Conservation (phyloP, 2,329 filamentous ascomycete species). For the Lecanicillium sp. region DNA sequence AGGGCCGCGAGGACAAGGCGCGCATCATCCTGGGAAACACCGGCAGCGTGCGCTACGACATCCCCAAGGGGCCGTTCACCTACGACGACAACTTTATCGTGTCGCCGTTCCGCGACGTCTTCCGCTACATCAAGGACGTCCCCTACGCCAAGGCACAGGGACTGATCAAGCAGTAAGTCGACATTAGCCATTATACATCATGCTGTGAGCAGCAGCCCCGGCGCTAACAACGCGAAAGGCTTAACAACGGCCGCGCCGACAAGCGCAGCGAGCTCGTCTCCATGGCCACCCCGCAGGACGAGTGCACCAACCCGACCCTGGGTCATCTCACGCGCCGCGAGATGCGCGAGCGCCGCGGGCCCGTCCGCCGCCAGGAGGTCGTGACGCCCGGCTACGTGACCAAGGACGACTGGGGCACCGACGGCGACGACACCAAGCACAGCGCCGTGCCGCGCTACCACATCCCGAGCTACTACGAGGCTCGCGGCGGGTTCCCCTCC, state of each 20-base stretch:
- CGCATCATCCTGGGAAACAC: slow-evolving; percentile 57
- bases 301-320: slow-evolving; percentile 42
- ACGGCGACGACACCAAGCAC: slow-evolving; percentile 51
- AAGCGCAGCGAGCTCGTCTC: slow-evolving; percentile 31
- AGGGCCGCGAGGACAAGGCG: slow-evolving; percentile 41
- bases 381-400: slow-evolving; percentile 48
- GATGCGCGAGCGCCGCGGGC: slow-evolving; percentile 26
- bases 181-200: too few species aligned
- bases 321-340: slow-evolving; percentile 20
- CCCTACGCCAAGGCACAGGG: slow-evolving; percentile 38
- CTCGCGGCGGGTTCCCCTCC: slow-evolving; percentile 40
- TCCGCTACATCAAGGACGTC: slow-evolving; percentile 48
- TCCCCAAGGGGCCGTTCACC: slow-evolving; percentile 58
- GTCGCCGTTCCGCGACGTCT: slow-evolving; percentile 47
- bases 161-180: slow-evolving; percentile 24
- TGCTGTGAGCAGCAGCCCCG: too few species aligned
- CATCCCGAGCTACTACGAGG: slow-evolving; percentile 45
- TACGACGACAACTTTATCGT: slow-evolving; percentile 47
- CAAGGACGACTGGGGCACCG: slow-evolving; percentile 49
- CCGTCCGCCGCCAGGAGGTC: slow-evolving; percentile 43
- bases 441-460: slow-evolving; percentile 38
- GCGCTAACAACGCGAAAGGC: slow-evolving; percentile 21
- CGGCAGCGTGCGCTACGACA: slow-evolving; percentile 54
- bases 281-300: slow-evolving; percentile 33
- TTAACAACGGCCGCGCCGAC: slow-evolving; percentile 37